Percentiles rank a stretch among this genome's conserved stretches.
Evolutionary conservation across 306 rosid species (phyloP).

Genomic region (Cucurbita pepo): DNA sequence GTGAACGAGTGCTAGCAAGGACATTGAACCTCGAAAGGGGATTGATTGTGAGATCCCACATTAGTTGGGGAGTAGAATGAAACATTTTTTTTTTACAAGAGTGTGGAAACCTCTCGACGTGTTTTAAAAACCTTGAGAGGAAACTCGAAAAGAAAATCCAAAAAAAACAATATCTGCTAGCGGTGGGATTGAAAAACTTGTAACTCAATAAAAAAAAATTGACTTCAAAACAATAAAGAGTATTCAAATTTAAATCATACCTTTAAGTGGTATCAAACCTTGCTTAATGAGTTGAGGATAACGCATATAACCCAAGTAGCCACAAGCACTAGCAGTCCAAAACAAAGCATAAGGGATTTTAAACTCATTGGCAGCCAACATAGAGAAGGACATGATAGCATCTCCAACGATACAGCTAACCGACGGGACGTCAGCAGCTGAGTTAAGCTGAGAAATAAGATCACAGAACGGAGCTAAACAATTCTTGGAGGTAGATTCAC

Average conservation of each 20-base stretch:
- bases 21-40: too few species aligned
- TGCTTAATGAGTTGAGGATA: slow-evolving; percentile 8
- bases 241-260: slow-evolving; percentile 2
- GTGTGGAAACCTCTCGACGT: too few species aligned
- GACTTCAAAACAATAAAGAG: too few species aligned
- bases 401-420: slow-evolving; percentile 35
- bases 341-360: slow-evolving; percentile 30
- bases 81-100: too few species aligned
- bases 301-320: slow-evolving; percentile 23
- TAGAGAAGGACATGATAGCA: slow-evolving; percentile 28
- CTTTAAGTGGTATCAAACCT: slow-evolving; percentile 39
- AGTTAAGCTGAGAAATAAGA: slow-evolving; percentile 22
- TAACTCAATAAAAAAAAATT: too few species aligned
- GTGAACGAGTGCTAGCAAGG: too few species aligned
- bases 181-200: too few species aligned
- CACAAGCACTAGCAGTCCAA: slow-evolving; percentile 49
- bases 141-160: too few species aligned
- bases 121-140: too few species aligned
- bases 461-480: slow-evolving; percentile 25
- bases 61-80: too few species aligned
- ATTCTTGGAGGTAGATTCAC: slow-evolving; percentile 14
- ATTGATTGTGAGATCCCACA: too few species aligned
- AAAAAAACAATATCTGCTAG: too few species aligned
- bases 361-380: slow-evolving; percentile 30
- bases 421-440: slow-evolving; percentile 9